Evolutionary conservation across 768 basidiomycete species (phyloP), one percentile per base, ranked within the genome.

Genomic region (Termitomyces titanicus): DNA sequence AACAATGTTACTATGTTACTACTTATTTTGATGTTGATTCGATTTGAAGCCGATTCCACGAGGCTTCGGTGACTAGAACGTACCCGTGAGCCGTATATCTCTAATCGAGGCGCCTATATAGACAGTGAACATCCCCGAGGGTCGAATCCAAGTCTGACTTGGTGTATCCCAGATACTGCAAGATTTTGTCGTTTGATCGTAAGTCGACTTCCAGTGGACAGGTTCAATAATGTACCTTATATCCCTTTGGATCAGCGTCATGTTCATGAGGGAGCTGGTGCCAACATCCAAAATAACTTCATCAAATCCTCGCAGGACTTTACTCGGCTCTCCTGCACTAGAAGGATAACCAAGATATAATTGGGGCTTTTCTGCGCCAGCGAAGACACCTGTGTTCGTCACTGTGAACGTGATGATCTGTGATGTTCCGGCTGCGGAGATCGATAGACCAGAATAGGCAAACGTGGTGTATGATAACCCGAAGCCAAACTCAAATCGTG

Each of bases 391-490:
- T 1, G 70, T 76, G 63, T 85, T 84, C 29, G 61, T 65, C 1
- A 84, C 68, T 1, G 66, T 70, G 62, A 84, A 83, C 1, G 69
- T 67, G 17, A 82, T 61, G 3, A 66, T 59, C 40, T 68, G 65
- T 0, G 70, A 68, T n/a, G 69, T 63, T 15, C 66, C 68, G 3
- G 73, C 70, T 12, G 69, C 53, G 8, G 65, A 44, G 45, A 82
- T 70, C 3, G 73, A 64, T 39, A 88, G 66, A 18, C 72, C 68
- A 9, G 83, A 81, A 66, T 88, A 89, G 3, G 74, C 64, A 67
- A 91, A 92, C 0, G 77, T 81, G 45, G 89, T 89, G 68, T 90
- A 92, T 3, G 81, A 84, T 13, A 91, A 72, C 2, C 89, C 89
- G 64, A 81, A 89, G 4, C 88, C 88, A 67, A 89, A 90, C 61